Conservation (phyloP, 106 monocot species). For the Hemerocallis citrina region DNA sequence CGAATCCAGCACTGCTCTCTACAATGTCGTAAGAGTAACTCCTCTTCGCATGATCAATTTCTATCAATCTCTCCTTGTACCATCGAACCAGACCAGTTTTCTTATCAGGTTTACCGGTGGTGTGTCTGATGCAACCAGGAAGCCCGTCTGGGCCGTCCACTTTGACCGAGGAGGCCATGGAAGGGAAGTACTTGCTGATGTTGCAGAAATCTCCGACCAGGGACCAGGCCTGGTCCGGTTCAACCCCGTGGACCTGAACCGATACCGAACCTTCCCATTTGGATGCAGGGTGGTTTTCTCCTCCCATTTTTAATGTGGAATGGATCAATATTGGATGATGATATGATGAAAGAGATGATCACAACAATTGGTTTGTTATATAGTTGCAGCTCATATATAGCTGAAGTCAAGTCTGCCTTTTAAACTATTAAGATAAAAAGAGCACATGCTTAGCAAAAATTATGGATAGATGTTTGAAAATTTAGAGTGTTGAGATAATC, state of each 20-base stretch:
- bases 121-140: conserved; percentile 10
- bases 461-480: too few species aligned
- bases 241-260: not conserved
- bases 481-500: too few species aligned
- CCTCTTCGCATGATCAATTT: conserved; percentile 4
- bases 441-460: too few species aligned
- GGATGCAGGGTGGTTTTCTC: too few species aligned
- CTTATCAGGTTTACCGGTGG: not conserved
- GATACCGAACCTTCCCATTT: conserved; percentile 5
- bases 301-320: too few species aligned
- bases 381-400: too few species aligned
- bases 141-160: conserved; percentile 16
- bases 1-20: conserved; percentile 23
- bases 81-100: not conserved
- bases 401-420: too few species aligned
- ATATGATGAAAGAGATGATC: too few species aligned
- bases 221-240: conserved; percentile 15
- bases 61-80: conserved; percentile 23
- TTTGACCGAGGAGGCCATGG: conserved; percentile 4
- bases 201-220: conserved; percentile 27
- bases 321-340: too few species aligned
- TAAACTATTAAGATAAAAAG: too few species aligned
- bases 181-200: conserved; percentile 17
- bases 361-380: too few species aligned
- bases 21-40: conserved; percentile 19